These are phyloP conservation scores for Epipyxis sp. DNA, from an alignment of 108 stramenopile species.

Conservation along the genomic window DNA sequence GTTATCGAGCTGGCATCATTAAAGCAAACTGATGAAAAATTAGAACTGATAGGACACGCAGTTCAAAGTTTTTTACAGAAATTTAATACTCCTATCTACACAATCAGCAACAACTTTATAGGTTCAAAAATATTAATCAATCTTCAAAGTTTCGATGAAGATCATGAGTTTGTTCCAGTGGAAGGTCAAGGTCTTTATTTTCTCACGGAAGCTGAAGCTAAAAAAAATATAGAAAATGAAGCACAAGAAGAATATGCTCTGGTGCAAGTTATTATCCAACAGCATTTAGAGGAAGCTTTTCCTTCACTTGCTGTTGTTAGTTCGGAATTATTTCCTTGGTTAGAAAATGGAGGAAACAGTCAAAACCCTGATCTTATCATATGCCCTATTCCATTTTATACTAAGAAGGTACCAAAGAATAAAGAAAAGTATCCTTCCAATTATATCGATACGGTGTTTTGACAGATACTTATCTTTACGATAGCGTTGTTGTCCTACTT, in stretches of 20 bases:
- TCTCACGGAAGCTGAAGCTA: background rate
- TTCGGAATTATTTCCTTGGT: slow-evolving; percentile 1
- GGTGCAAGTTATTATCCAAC: background rate
- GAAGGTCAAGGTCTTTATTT: too few species aligned
- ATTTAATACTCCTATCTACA: too few species aligned
- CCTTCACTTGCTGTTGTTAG: background rate
- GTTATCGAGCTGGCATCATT: too few species aligned
- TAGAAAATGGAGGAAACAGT: background rate
- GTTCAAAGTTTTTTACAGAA: too few species aligned
- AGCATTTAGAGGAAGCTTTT: background rate
- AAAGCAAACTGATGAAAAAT: too few species aligned
- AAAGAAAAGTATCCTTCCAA: background rate
- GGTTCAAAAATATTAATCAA: too few species aligned
- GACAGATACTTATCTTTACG: background rate
- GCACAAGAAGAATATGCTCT: background rate
- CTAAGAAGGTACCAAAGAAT: background rate
- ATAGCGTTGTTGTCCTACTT: background rate
- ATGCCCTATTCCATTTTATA: background rate
- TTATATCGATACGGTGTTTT: slow-evolving; percentile 1
- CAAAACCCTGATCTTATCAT: background rate
- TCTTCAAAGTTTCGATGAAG: too few species aligned
- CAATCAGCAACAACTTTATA: too few species aligned
- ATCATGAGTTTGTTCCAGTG: too few species aligned
- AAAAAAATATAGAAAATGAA: background rate
- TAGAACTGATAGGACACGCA: too few species aligned